These are phyloP conservation scores for Pugionium cornutum DNA, from an alignment of 345 rosid genomes.

Conservation along the genomic window DNA sequence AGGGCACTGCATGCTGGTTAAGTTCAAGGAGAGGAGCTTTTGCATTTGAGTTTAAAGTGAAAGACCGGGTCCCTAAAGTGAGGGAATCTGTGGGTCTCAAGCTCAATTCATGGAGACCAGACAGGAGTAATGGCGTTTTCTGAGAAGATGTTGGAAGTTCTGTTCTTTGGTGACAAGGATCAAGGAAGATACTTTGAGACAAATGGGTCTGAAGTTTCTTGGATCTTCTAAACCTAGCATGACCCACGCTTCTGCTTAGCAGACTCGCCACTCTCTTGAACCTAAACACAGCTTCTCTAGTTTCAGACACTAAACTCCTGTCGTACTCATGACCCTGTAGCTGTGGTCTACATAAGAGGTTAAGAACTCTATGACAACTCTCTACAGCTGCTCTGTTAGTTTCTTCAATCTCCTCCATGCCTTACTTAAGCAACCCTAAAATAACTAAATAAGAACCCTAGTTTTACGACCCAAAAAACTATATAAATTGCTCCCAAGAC, in stretches of 20 bases:
- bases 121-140: conserved; percentile 48
- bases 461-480: conserved; percentile 4
- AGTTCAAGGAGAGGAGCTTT: conserved; percentile 54
- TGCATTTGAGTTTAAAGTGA: conserved; percentile 56
- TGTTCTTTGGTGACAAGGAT: conserved; percentile 39
- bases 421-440: conserved; percentile 21
- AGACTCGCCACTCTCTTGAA: conserved; percentile 83
- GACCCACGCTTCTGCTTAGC: conserved; percentile 72
- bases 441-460: conserved; percentile 39
- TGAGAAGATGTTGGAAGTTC: conserved; percentile 39
- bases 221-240: conserved; percentile 89
- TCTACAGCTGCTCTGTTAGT: conserved; percentile 79
- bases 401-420: conserved; percentile 91
- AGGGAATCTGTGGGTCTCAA: conserved; percentile 55
- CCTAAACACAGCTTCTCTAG: conserved; percentile 82
- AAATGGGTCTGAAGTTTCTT: conserved; percentile 54
- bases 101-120: conserved; percentile 54
- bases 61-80: conserved; percentile 51
- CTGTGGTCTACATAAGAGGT: conserved; percentile 54
- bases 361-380: conserved; percentile 82
- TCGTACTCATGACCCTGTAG: conserved; percentile 59
- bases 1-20: conserved; percentile 46
- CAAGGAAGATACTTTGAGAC: conserved; percentile 58
- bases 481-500: conserved; percentile 7
- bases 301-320: conserved; percentile 63